Percentiles rank a stretch among this genome's conserved stretches.
Conservation (phyloP, 768 basidiomycete species). For the Lyophyllum shimeji region DNA sequence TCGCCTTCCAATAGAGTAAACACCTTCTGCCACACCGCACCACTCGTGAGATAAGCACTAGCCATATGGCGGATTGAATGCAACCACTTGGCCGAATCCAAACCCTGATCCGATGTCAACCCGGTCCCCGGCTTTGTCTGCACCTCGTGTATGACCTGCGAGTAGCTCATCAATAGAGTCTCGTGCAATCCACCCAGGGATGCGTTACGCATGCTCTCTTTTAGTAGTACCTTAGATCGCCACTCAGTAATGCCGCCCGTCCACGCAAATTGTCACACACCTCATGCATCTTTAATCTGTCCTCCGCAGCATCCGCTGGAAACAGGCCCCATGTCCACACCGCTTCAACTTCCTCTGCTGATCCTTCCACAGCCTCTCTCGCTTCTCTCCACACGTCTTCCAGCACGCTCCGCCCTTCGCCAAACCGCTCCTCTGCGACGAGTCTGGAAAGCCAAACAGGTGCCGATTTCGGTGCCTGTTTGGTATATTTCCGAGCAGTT, state of each 20-base stretch:
- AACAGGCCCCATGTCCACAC: conserved; percentile 60
- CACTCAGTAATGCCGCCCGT: conserved; percentile 2
- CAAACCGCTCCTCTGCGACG: conserved; percentile 36
- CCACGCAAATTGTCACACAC: conserved; percentile 21
- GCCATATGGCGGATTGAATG: conserved; percentile 40
- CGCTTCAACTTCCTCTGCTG: conserved; percentile 30
- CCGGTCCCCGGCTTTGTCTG: conserved; percentile 18
- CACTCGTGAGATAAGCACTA: conserved; percentile 40
- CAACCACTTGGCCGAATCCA: conserved; percentile 21
- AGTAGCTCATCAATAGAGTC: conserved; percentile 46
- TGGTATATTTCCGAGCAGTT: conserved; percentile 48
- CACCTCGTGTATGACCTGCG: conserved; percentile 29
- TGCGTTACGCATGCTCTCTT: conserved; percentile 45
- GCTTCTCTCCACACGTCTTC: conserved; percentile 44
- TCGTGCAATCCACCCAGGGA: conserved; percentile 42
- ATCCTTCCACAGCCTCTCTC: conserved; percentile 31
- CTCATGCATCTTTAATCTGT: conserved; percentile 29
- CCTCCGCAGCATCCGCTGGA: conserved; percentile 17
- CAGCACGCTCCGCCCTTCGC: conserved; percentile 21
- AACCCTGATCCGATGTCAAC: conserved; percentile 30
- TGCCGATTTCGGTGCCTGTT: conserved; percentile 32
- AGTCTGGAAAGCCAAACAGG: conserved; percentile 56
- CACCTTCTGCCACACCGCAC: conserved; percentile 41
- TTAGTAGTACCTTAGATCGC: conserved; percentile 39
- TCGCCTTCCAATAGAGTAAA: conserved; percentile 33